Evolutionary conservation across 495 filamentous ascomycete genomes (phyloP).

Genomic region (Penicillium angulare): DNA sequence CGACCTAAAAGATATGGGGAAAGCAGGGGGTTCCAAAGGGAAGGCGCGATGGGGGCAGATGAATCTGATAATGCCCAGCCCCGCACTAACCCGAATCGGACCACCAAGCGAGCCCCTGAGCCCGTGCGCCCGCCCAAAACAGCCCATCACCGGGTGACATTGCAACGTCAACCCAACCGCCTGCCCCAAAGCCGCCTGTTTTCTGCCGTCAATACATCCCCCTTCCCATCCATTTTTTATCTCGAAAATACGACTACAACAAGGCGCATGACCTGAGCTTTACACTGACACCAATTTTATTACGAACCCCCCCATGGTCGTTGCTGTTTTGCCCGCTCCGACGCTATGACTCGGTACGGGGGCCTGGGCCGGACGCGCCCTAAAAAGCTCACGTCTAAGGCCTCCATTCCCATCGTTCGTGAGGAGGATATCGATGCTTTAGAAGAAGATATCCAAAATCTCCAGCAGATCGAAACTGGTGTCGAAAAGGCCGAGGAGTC

Average conservation of each 20-base stretch:
- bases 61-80: constrained; percentile 49
- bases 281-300: constrained; percentile 44
- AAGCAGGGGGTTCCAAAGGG: background rate
- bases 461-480: constrained; percentile 85
- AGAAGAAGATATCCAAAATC: constrained; percentile 65
- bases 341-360: constrained; percentile 68
- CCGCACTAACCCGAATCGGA: constrained; percentile 46
- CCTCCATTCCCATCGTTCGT: constrained; percentile 77
- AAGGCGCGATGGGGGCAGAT: constrained; percentile 2
- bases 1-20: constrained; percentile 4
- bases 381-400: constrained; percentile 89
- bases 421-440: constrained; percentile 83
- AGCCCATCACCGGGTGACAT: constrained; percentile 43
- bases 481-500: constrained; percentile 96
- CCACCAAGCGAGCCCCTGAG: constrained; percentile 51
- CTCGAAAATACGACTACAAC: constrained; percentile 54
- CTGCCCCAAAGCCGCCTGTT: constrained; percentile 36
- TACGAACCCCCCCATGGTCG: constrained; percentile 42
- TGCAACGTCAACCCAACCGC: constrained; percentile 68
- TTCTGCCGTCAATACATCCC: constrained; percentile 60
- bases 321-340: constrained; percentile 48
- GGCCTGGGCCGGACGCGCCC: constrained; percentile 61
- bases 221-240: constrained; percentile 47
- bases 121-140: constrained; percentile 48
- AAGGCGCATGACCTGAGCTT: constrained; percentile 54